Evolutionary conservation across 257 asterid genomes (phyloP).

Genomic region (Solanum pimpinellifolium): DNA sequence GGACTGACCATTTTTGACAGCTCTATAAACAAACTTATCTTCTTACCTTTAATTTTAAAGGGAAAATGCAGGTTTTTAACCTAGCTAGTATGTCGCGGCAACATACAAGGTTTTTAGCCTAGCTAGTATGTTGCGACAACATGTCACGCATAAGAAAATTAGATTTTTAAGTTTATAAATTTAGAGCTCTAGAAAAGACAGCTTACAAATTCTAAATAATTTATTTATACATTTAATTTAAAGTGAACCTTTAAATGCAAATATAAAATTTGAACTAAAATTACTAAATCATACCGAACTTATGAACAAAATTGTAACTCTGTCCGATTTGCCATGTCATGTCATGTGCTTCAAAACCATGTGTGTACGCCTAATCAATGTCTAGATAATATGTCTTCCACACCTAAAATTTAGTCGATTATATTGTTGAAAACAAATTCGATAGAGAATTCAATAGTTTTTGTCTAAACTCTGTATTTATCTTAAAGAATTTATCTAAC

Average conservation of each 20-base stretch:
- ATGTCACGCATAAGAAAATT: neutral
- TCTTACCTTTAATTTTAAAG: no score
- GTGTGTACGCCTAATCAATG: neutral
- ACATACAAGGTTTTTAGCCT: no score
- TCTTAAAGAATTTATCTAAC: no score
- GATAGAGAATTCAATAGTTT: no score
- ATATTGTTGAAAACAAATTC: neutral
- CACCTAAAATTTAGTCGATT: neutral
- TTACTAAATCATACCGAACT: rapidly evolving
- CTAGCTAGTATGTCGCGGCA: no score
- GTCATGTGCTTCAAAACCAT: neutral
- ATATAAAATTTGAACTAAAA: neutral
- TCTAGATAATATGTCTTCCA: neutral
- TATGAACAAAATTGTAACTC: neutral
- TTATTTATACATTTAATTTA: neutral
- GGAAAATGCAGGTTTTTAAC: no score
- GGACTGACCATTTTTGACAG: no score
- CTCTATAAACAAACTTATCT: no score
- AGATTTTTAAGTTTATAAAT: no score
- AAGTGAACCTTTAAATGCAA: neutral
- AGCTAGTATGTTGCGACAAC: neutral
- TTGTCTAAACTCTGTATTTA: no score
- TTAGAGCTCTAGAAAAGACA: no score
- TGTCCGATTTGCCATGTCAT: neutral
- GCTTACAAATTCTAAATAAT: neutral